Evolutionary conservation across 78 protist species (phyloP), one percentile per base, ranked within the genome.

Genomic region (Trichosphaerium sp.): DNA sequence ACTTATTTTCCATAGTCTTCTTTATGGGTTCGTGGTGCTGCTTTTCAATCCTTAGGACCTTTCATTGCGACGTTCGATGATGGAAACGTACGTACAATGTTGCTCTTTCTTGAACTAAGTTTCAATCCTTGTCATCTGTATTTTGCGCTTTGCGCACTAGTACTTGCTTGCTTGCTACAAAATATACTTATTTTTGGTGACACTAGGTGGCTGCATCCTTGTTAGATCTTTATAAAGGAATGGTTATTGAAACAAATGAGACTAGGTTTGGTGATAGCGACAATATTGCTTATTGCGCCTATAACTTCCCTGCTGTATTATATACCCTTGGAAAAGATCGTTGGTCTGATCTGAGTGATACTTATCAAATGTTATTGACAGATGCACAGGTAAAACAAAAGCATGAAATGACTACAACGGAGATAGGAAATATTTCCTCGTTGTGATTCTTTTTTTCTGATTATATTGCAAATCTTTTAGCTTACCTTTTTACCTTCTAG

Each of bases 1-100:
- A 6, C 48, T 62, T 8, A 4, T 11, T 37, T 62, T 62, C 4
- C n/a, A n/a, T 56, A 70, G 76, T 11, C 71, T 59, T 75, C 82
- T 26, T 58, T 80, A 42, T 80, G 86, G 86, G 86, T 80, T 12
- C 69, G 72, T 55, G 51, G 42, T 32, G 51, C 82, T 32, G 82
- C 82, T 21, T 74, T 41, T 28, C 82, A 75, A 54, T 51, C 63
- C 49, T 58, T 78, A 31, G 85, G 85, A 29, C 80, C 85, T 28
- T 63, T 78, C 26, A 63, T 78, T 58, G 80, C 85, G 7, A 74
- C 85, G 38, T 62, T 78, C 38, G 78, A 61, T 14, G 68, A 66
- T 4, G 74, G 69, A 28, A n/a, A n/a, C n/a, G n/a, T n/a, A n/a
- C n/a, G n/a, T n/a, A n/a, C n/a, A n/a, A n/a, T n/a, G n/a, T n/a